phyloP scores from a whole-genome alignment of 2,329 filamentous ascomycete genomes.

The Colletotrichum sansevieriae region DNA sequence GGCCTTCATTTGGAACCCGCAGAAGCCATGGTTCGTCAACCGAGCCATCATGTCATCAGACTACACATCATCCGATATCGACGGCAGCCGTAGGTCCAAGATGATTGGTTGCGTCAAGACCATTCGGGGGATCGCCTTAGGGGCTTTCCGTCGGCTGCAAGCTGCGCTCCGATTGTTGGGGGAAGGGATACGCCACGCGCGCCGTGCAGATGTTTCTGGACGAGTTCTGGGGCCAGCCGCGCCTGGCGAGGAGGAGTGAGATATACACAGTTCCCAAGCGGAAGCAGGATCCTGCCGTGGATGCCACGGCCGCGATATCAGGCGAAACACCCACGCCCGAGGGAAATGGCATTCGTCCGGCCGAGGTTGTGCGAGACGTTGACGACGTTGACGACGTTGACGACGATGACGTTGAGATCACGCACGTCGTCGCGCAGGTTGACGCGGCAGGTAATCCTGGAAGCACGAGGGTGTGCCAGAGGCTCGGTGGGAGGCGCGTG shows the following conservation, averaged over 20 bases:
- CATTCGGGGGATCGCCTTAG: neutral
- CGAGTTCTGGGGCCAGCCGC: conserved; percentile 14
- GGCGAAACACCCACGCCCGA: rapidly evolving
- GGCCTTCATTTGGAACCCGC: neutral
- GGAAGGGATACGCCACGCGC: conserved; percentile 21
- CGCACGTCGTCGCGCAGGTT: conserved; percentile 23
- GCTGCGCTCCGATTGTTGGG: conserved; percentile 24
- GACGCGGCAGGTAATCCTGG: conserved; percentile 7
- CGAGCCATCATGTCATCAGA: conserved; percentile 17
- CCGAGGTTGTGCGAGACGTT: neutral
- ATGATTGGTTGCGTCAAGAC: conserved; percentile 25
- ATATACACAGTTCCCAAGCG: neutral
- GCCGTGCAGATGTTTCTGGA: conserved; percentile 13
- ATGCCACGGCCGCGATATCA: too few relatives aligned
- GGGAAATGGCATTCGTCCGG: neutral
- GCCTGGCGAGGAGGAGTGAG: neutral
- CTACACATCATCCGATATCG: neutral
- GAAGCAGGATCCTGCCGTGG: neutral
- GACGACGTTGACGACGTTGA: neutral
- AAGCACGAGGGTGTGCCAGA: conserved; percentile 24
- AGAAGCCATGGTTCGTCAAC: conserved; percentile 14
- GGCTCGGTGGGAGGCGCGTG: conserved; percentile 7
- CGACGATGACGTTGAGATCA: conserved; percentile 2
- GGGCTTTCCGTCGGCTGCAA: conserved; percentile 23
- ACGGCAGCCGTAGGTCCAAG: neutral